Conservation (phyloP, 352 stramenopile species). For the Blastocystis sp. region DNA sequence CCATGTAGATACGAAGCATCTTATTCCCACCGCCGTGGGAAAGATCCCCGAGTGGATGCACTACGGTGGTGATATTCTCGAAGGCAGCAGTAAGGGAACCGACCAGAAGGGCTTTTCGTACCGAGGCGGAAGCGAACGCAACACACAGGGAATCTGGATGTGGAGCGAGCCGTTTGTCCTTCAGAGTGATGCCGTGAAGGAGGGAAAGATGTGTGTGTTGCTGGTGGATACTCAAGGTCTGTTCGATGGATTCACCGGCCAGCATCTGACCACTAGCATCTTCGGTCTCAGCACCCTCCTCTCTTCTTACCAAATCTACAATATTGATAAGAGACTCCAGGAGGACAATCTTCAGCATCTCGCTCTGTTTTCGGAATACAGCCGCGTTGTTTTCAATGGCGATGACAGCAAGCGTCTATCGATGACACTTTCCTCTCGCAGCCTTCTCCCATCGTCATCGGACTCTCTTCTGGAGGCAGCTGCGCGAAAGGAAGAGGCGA, state of each 20-base stretch:
- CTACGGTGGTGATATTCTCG: constrained; percentile 34
- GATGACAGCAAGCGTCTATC: constrained; percentile 44
- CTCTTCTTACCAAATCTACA: constrained; percentile 92
- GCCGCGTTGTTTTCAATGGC: constrained; percentile 2
- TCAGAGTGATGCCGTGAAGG: constrained; percentile 58
- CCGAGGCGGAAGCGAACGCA: constrained; percentile 82
- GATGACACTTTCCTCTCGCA: neutral
- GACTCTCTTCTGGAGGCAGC: constrained; percentile 41
- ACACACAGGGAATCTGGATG: constrained; percentile 98
- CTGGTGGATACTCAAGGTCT: constrained; percentile 98
- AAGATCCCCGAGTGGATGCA: constrained; percentile 45
- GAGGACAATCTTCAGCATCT: constrained; percentile 98
- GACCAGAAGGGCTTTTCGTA: constrained; percentile 79
- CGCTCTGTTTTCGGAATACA: constrained; percentile 87
- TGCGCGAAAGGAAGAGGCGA: constrained; percentile 51
- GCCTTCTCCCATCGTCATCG: constrained; percentile 10
- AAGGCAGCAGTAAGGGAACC: constrained; percentile 61
- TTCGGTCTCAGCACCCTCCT: constrained; percentile 92
- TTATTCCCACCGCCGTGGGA: neutral
- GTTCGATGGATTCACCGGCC: constrained; percentile 96
- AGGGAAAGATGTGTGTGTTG: constrained; percentile 82
- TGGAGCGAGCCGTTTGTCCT: constrained; percentile 90
- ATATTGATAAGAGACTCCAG: constrained; percentile 95
- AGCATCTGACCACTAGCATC: constrained; percentile 92
- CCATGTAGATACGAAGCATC: constrained; percentile 66